phyloP scores from a whole-genome alignment of 345 rosid genomes.

The Arabidopsis arenosa region DNA sequence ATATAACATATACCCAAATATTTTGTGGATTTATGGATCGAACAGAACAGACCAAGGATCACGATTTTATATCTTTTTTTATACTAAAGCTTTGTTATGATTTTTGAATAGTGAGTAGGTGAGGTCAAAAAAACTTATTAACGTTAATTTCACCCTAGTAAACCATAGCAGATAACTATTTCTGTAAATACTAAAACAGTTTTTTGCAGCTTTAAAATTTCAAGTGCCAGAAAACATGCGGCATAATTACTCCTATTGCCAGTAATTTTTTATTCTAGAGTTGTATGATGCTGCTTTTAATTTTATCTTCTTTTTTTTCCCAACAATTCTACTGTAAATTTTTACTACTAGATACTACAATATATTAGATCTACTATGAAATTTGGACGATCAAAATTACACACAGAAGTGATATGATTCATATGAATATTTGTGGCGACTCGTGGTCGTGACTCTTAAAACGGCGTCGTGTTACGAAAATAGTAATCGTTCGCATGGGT shows the following conservation, averaged over 20 bases:
- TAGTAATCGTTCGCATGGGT: slow-evolving; percentile 13
- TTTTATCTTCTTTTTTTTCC: neutral
- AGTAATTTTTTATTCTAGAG: slow-evolving; percentile 9
- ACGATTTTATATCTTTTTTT: too few relatives aligned
- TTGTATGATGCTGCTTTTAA: neutral
- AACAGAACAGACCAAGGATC: too few relatives aligned
- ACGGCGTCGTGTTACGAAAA: slow-evolving; percentile 28
- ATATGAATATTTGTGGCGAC: too few relatives aligned
- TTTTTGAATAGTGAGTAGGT: too few relatives aligned
- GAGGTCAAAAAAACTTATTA: neutral
- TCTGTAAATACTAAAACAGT: neutral
- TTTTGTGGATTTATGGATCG: too few relatives aligned
- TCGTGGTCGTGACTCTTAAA: slow-evolving; percentile 10
- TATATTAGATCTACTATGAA: neutral
- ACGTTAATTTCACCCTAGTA: neutral
- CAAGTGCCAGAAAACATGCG: slow-evolving; percentile 42
- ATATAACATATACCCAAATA: too few relatives aligned
- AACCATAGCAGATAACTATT: neutral
- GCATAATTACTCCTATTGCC: slow-evolving; percentile 31
- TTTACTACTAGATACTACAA: neutral
- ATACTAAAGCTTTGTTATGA: too few relatives aligned
- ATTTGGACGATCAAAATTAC: neutral
- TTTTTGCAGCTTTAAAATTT: slow-evolving; percentile 5
- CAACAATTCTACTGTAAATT: neutral
- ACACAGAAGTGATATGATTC: neutral